A percentile compares a stretch with the other conserved stretches of the same genome.
phyloP scores from a whole-genome alignment of 83 land plant species.

The Diphasiastrum complanatum region DNA sequence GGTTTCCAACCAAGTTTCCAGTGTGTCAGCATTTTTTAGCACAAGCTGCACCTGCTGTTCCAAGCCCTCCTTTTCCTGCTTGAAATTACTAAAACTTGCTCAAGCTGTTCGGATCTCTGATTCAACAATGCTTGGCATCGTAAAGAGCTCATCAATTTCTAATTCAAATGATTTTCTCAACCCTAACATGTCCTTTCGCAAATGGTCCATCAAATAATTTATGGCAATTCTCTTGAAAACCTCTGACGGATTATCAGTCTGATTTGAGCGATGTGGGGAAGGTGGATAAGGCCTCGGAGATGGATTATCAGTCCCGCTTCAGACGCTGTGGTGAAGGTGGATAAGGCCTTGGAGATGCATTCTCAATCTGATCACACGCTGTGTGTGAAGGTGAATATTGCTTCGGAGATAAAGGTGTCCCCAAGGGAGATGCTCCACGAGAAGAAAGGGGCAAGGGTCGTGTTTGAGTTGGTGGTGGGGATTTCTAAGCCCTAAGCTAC shows the following conservation, averaged over 20 bases:
- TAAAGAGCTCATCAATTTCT: constrained; percentile 73
- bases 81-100: constrained; percentile 51
- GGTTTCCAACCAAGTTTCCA: constrained; percentile 28
- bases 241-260: constrained; percentile 58
- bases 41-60: constrained; percentile 30
- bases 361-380: neutral
- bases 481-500: neutral
- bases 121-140: constrained; percentile 53
- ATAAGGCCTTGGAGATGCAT: constrained; percentile 8
- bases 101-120: constrained; percentile 51
- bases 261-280: constrained; percentile 16
- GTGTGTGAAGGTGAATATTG: constrained; percentile 21
- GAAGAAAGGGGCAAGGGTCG: too few species aligned
- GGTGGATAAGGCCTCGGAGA: constrained; percentile 3
- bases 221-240: constrained; percentile 55
- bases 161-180: constrained; percentile 57
- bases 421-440: too few species aligned
- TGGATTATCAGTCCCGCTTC: constrained; percentile 38
- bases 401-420: constrained; percentile 7
- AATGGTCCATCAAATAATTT: constrained; percentile 43
- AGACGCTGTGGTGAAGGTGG: constrained; percentile 13
- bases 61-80: constrained; percentile 61
- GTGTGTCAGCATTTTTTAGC: constrained; percentile 11
- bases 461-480: constrained; percentile 21
- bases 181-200: constrained; percentile 42